Conservation (phyloP, 2,329 filamentous ascomycete genomes). For the Rhinocladiella mackenziei region DNA sequence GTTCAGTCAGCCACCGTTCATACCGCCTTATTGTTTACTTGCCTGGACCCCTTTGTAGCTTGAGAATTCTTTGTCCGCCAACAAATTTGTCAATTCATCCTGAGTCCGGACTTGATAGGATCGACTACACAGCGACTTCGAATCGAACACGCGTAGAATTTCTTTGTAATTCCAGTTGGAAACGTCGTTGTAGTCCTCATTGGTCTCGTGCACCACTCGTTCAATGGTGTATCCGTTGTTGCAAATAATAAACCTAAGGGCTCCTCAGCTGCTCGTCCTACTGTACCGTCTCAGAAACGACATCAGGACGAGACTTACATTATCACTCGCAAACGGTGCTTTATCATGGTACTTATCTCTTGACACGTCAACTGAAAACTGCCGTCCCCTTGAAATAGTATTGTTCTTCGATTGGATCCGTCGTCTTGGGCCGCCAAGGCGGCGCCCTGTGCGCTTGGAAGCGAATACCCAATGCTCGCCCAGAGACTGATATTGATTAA, state of each 20-base stretch:
- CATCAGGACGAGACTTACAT: too few species aligned
- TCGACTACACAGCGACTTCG: not conserved
- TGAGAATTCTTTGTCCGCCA: not conserved
- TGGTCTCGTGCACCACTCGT: conserved; percentile 78
- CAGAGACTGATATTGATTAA: conserved; percentile 74
- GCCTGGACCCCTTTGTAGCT: not conserved
- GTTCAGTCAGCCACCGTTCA: too few species aligned
- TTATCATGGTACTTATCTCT: conserved; percentile 74
- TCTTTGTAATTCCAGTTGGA: conserved; percentile 65
- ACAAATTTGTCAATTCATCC: not conserved
- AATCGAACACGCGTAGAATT: conserved; percentile 36
- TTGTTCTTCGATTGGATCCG: conserved; percentile 50
- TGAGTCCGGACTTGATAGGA: not conserved
- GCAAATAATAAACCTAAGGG: conserved; percentile 56
- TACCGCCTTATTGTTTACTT: too few species aligned
- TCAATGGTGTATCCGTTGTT: conserved; percentile 90
- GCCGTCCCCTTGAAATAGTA: conserved; percentile 83
- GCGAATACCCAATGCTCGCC: conserved; percentile 62
- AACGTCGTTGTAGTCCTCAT: conserved; percentile 77
- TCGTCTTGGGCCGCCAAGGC: conserved; percentile 56
- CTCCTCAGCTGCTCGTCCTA: too few species aligned
- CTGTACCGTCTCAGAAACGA: too few species aligned
- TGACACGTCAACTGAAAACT: conserved; percentile 81
- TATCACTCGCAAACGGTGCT: conserved; percentile 52
- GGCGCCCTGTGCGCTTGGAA: conserved; percentile 62